Base-by-base conservation (phyloP, 1,139 yeast species). In the Torulaspora globosa region DNA sequence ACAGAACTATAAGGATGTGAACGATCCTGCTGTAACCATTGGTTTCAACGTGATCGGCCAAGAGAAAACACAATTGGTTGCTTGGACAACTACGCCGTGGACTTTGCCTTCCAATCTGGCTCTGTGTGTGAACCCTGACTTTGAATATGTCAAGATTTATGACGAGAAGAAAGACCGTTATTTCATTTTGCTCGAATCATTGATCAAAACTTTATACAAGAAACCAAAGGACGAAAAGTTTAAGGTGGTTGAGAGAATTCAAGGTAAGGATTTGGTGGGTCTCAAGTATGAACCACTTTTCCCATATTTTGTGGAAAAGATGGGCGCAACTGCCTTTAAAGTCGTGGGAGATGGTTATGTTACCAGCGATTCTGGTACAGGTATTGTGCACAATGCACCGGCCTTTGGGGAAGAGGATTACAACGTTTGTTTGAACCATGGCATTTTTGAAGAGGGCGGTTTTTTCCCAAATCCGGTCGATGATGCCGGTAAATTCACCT, bases 61-160 rank as follows among this genome's bases (percentile, higher is more conserved):
- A 60, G 87, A 85, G 54, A 80, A 84, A 60, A 87, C 96, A 47
- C 73, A 77, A 56, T 74, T 92, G 57, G 90, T 92, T 39, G 98
- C 97, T 14, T 92, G 99, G 99, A 92, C 99, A 37, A 92, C 99
- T 53, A 92, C 99, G 32, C 99, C 99, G 44, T 92, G 99, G 99
- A 94, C 99, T 42, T 76, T 92, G 64, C 98, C 98, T 39, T 86
- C 96, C 21, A 92, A 92, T 70, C 72, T 92, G 65, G 94, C 92
- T 12, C 76, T 92, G 53, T 90, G 96, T 62, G 97, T 92, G 39
- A 79, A 92, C 71, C 95, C 97, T 44, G 80, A 80, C 18, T 82
- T 88, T 54, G 97, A 89, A 70, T 92, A 92, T 64, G 85, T 86
- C 57, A 94, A 92, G 73, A 85, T 94, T 55, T 82, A 73, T 57